Evolutionary conservation across 2,329 filamentous ascomycete species (phyloP), one percentile per base, ranked within the genome.

Genomic region (Trichoderma sp.): DNA sequence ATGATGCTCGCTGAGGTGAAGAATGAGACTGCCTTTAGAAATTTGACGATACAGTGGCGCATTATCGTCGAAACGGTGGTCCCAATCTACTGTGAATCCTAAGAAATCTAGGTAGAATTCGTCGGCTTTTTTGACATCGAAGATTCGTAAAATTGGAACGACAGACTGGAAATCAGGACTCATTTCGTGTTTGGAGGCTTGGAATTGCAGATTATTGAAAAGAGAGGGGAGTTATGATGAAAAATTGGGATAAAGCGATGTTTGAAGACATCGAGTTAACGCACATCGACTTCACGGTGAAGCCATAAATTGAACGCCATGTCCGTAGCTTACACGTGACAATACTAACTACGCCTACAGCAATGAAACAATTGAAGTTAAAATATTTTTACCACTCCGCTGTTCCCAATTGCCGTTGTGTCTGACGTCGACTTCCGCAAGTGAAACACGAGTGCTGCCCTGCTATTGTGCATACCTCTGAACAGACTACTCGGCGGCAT

Each of bases 71-170:
- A 76, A 78, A 31, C 76, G 75, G 75, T 79, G 78, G 12, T 78
- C 76, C 77, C 77, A 78, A 64, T 79, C 77, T 21, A 75, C 65
- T 29, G 29, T 63, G 75, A 79, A 79, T 56, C 77, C 78, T 33
- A 78, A 74, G 50, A 77, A 78, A 45, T 63, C 69, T 33, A 77
- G 56, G 75, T 79, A 79, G 66, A 79, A 79, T 38, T 77, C 78
- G 21, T 78, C 76, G 24, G 78, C 77, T 60, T 78, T 79, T 75
- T 77, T 53, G 7, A 77, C 38, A 69, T 79, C 76, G 56, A 78
- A 79, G 45, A 79, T 78, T 60, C 78, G 66, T 64, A 79, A 64
- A 41, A 79, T 75, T 21, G 78, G 78, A n/a, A 75, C 73, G 27
- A 76, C 68, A 14, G 66, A 71, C 24, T 62, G 65, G 65, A 79